phyloP scores from a whole-genome alignment of 331 rosid species.

The Acacia pycnantha region DNA sequence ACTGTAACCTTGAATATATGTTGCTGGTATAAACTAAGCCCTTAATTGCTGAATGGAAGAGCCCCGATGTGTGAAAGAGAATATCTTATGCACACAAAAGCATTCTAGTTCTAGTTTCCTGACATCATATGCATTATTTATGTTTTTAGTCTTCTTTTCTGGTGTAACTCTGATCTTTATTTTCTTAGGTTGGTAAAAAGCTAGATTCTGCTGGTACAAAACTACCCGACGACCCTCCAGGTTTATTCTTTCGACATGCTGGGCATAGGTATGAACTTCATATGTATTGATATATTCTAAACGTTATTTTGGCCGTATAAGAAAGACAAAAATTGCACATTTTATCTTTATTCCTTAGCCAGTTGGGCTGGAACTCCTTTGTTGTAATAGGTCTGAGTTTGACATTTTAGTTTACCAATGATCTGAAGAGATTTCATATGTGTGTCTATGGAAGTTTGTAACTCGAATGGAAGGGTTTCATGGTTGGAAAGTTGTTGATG shows the following conservation, averaged over 20 bases:
- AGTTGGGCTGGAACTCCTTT: not conserved
- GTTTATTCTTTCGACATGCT: slow-evolving; percentile 78
- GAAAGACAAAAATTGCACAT: not conserved
- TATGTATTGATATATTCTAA: not conserved
- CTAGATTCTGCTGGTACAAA: slow-evolving; percentile 39
- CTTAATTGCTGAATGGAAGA: not conserved
- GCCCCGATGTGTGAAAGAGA: not conserved
- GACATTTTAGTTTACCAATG: not conserved
- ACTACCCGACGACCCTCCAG: slow-evolving; percentile 44
- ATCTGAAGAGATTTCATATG: no score
- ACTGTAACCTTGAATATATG: not conserved
- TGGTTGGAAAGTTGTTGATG: no score
- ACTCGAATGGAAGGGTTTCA: no score
- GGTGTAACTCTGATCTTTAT: not conserved
- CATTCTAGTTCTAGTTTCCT: not conserved
- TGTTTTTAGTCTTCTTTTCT: not conserved
- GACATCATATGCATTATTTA: not conserved
- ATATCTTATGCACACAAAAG: not conserved
- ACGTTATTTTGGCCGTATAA: not conserved
- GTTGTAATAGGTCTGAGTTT: not conserved
- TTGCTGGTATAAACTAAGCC: not conserved
- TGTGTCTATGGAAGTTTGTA: no score
- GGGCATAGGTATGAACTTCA: slow-evolving; percentile 69
- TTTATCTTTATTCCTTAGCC: slow-evolving; percentile 4
- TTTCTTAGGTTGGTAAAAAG: slow-evolving; percentile 56